These are phyloP conservation scores for Leishmania arabica DNA, from an alignment of 208 protist species.

Conservation along the genomic window DNA sequence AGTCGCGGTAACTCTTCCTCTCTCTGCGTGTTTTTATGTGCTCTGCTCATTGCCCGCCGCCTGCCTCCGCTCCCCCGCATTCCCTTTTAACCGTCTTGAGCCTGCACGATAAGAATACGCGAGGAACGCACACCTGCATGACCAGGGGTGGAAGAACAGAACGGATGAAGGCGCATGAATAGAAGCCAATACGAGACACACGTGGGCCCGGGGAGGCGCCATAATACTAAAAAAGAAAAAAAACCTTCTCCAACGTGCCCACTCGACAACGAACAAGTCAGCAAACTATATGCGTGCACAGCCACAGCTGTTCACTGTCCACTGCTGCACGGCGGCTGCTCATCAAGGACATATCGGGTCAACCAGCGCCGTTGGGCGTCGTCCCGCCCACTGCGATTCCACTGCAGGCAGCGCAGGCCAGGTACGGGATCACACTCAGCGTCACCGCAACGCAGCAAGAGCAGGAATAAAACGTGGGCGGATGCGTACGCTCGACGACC, in stretches of 20 bases:
- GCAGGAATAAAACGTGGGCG: neutral
- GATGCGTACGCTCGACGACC: neutral
- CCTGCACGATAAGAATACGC: neutral
- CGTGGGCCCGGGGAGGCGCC: neutral
- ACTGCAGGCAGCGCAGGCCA: neutral
- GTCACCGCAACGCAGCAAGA: neutral
- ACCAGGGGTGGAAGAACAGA: neutral
- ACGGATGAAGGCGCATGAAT: neutral
- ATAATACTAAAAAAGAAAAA: neutral
- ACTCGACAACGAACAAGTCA: neutral
- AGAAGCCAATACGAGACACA: neutral
- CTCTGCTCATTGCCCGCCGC: neutral
- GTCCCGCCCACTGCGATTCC: neutral
- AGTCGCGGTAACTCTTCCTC: neutral
- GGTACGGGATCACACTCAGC: neutral
- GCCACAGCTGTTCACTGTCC: neutral
- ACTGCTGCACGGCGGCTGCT: neutral
- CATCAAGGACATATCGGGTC: neutral
- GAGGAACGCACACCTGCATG: neutral
- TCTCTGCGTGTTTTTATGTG: neutral
- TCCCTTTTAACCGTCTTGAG: neutral
- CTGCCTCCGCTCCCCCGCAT: neutral
- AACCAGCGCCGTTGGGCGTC: neutral
- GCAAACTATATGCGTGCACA: neutral
- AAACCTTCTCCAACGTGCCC: neutral